A percentile compares a stretch with the other conserved stretches of the same genome.
These are phyloP conservation scores for Mycena albidolilacea DNA, from an alignment of 768 basidiomycete genomes.

Conservation along the genomic window DNA sequence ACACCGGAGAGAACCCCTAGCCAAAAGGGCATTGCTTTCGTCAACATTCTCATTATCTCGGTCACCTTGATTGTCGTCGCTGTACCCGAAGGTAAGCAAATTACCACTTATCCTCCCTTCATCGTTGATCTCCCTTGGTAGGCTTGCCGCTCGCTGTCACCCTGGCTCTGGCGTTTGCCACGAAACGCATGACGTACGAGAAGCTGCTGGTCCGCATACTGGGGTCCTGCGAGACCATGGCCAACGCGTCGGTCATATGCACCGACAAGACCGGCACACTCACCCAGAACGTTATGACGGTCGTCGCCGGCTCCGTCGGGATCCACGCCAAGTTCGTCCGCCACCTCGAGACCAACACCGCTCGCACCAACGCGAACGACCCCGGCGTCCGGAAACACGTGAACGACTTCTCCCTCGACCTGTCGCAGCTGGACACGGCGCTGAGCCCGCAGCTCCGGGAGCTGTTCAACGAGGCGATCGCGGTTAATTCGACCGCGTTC, in stretches of 20 bases:
- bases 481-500: conserved; percentile 96
- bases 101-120: conserved; percentile 33
- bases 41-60: conserved; percentile 93
- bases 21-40: conserved; percentile 91
- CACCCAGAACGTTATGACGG: conserved; percentile 95
- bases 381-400: conserved; percentile 60
- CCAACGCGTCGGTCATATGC: conserved; percentile 95
- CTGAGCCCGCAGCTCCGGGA: conserved; percentile 72
- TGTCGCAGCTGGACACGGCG: conserved; percentile 73
- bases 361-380: conserved; percentile 76
- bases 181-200: conserved; percentile 97
- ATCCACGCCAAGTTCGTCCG: conserved; percentile 95
- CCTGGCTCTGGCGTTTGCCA: conserved; percentile 96
- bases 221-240: conserved; percentile 99
- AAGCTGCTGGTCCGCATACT: conserved; percentile 96
- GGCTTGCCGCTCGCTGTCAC: conserved; percentile 97
- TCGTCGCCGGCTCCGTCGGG: conserved; percentile 96
- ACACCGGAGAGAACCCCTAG: conserved; percentile 74
- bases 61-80: conserved; percentile 94
- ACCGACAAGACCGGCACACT: conserved; percentile 98
- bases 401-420: conserved; percentile 91
- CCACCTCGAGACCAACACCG: conserved; percentile 77
- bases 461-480: conserved; percentile 88
- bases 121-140: conserved; percentile 45
- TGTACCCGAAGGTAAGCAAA: conserved; percentile 78